phyloP scores from a whole-genome alignment of 768 basidiomycete species.

The Lactifluus pinguis region DNA sequence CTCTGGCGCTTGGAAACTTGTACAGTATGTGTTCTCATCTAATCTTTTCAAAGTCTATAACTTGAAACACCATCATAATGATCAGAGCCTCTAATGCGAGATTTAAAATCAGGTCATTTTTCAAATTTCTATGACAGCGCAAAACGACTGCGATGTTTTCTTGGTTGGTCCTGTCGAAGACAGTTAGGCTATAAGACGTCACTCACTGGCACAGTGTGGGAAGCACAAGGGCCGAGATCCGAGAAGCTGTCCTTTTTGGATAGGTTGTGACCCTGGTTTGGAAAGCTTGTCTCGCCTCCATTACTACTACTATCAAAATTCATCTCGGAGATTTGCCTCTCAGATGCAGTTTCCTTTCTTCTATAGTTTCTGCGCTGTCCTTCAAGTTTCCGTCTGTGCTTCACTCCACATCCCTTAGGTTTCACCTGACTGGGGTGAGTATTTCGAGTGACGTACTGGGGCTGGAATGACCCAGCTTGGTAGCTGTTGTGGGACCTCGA shows the following conservation, averaged over 20 bases:
- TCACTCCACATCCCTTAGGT: neutral
- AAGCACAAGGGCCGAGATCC: no score
- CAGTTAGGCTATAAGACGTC: no score
- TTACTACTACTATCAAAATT: neutral
- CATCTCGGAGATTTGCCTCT: neutral
- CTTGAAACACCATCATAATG: neutral
- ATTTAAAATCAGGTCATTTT: neutral
- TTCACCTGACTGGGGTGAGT: neutral
- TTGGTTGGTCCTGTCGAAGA: neutral
- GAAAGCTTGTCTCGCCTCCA: neutral
- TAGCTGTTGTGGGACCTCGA: no score
- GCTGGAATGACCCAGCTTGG: no score
- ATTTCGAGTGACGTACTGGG: neutral
- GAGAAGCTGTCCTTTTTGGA: no score
- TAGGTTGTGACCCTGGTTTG: neutral
- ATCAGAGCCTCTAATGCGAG: neutral
- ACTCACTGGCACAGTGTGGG: no score
- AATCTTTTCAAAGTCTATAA: neutral
- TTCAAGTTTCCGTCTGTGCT: neutral
- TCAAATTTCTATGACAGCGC: neutral
- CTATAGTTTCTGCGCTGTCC: no score
- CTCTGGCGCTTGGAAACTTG: neutral
- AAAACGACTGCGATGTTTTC: neutral
- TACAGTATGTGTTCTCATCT: neutral
- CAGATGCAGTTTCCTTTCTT: neutral